Evolutionary conservation across 1,139 yeast species (phyloP).

Genomic region (Yamadazyma sp.): DNA sequence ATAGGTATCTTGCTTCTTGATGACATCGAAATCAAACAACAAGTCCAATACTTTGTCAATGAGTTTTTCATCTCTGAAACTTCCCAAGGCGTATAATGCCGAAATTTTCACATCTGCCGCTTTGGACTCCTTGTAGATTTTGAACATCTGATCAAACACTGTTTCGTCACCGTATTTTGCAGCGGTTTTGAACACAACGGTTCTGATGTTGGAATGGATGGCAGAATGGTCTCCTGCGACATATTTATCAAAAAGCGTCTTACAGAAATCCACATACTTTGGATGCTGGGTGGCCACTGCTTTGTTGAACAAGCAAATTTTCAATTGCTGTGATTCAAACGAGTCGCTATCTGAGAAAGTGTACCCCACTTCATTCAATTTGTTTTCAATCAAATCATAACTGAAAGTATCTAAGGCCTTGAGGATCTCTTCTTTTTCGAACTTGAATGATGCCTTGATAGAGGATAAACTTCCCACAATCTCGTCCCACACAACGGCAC

Average conservation of each 20-base stretch:
- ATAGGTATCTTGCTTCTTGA: constrained; percentile 80
- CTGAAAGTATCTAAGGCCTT: constrained; percentile 61
- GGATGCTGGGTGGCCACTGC: constrained; percentile 65
- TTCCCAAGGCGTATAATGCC: constrained; percentile 76
- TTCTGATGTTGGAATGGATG: constrained; percentile 79
- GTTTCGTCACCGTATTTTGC: constrained; percentile 66
- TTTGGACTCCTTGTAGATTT: constrained; percentile 64
- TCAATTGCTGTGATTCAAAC: constrained; percentile 73
- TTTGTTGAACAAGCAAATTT: constrained; percentile 66
- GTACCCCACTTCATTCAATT: constrained; percentile 68
- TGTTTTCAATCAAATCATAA: constrained; percentile 58
- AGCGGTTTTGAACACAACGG: constrained; percentile 63
- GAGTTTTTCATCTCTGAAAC: constrained; percentile 57
- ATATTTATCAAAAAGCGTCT: constrained; percentile 57
- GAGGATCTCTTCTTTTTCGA: constrained; percentile 58
- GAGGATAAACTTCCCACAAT: constrained; percentile 56
- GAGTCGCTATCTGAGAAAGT: constrained; percentile 60
- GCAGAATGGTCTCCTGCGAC: constrained; percentile 67
- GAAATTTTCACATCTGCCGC: constrained; percentile 73
- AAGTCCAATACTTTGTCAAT: constrained; percentile 60
- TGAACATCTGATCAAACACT: constrained; percentile 62
- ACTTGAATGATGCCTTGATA: constrained; percentile 65
- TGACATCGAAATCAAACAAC: constrained; percentile 64
- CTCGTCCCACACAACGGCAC: constrained; percentile 79
- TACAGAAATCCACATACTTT: constrained; percentile 52